Evolutionary conservation across 73 alveolate species (phyloP).

Genomic region (Halteria grandinella): DNA sequence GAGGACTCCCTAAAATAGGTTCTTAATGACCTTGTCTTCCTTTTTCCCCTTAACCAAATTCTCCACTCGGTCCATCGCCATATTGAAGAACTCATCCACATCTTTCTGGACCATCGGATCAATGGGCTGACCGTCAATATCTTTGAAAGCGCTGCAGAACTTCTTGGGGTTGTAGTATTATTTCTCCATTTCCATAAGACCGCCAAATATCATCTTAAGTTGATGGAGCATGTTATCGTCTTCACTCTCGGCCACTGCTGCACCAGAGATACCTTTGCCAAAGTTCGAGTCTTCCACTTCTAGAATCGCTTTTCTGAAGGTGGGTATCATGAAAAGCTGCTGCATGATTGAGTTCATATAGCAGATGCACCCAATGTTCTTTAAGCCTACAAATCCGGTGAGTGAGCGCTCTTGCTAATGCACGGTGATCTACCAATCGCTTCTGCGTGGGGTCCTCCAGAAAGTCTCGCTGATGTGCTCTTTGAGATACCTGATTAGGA

Average conservation of each 20-base stretch:
- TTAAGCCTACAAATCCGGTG: conserved; percentile 94
- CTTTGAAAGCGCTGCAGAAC: conserved; percentile 80
- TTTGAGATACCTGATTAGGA: conserved; percentile 46
- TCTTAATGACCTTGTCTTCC: conserved; percentile 75
- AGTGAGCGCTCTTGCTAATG: conserved; percentile 65
- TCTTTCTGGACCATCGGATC: conserved; percentile 88
- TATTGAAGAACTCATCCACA: conserved; percentile 92
- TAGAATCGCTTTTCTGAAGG: conserved; percentile 73
- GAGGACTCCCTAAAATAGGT: conserved; percentile 86
- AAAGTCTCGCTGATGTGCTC: conserved; percentile 55
- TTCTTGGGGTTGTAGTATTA: conserved; percentile 85
- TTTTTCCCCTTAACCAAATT: conserved; percentile 78
- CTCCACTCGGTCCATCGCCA: conserved; percentile 90
- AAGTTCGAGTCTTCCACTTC: conserved; percentile 42
- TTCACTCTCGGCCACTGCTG: too few relatives aligned
- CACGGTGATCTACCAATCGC: conserved; percentile 76
- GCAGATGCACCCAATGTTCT: conserved; percentile 91
- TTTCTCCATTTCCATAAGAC: conserved; percentile 81
- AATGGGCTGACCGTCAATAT: conserved; percentile 80
- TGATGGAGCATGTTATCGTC: conserved; percentile 84
- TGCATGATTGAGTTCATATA: conserved; percentile 93
- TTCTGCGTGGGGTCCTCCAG: conserved; percentile 78
- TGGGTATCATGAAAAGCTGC: conserved; percentile 91
- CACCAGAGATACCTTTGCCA: too few relatives aligned
- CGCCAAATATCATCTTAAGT: conserved; percentile 85